Conservation (phyloP, 768 basidiomycete genomes). For the Hypholoma sublateritium region DNA sequence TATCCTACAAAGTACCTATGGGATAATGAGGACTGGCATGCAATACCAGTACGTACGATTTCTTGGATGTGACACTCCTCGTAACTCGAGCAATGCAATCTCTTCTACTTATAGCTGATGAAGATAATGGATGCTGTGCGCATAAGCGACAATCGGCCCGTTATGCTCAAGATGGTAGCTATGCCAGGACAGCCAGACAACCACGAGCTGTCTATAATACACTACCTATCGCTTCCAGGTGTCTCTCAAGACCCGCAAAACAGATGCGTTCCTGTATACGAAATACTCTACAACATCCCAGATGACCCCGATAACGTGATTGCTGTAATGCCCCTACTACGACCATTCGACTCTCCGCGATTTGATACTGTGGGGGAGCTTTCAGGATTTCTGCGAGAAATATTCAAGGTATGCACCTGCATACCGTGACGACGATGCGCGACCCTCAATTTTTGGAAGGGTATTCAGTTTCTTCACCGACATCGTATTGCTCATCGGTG, state of each 20-base stretch:
- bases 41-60: background rate
- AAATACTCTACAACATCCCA: constrained; percentile 5
- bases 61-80: background rate
- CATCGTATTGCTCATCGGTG: constrained; percentile 20
- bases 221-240: constrained; percentile 7
- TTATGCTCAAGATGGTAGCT: constrained; percentile 18
- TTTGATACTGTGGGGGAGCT: constrained; percentile 20
- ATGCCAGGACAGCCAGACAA: background rate
- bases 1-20: background rate
- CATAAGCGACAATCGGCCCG: constrained; percentile 6
- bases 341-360: constrained; percentile 22
- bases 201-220: constrained; percentile 8
- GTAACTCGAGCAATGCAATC: too few species aligned
- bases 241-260: constrained; percentile 12
- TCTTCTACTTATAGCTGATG: too few species aligned
- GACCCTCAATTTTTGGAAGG: constrained; percentile 1
- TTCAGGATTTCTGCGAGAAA: constrained; percentile 20
- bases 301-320: constrained; percentile 17
- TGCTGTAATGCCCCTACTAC: constrained; percentile 34
- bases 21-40: background rate
- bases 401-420: constrained; percentile 7
- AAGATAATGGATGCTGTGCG: constrained; percentile 16
- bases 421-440: background rate
- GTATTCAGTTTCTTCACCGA: constrained; percentile 16
- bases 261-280: constrained; percentile 12